A percentile compares a stretch with the other conserved stretches of the same genome.
Evolutionary conservation across 306 rosid genomes (phyloP).

Genomic region (Albizia julibrissin): DNA sequence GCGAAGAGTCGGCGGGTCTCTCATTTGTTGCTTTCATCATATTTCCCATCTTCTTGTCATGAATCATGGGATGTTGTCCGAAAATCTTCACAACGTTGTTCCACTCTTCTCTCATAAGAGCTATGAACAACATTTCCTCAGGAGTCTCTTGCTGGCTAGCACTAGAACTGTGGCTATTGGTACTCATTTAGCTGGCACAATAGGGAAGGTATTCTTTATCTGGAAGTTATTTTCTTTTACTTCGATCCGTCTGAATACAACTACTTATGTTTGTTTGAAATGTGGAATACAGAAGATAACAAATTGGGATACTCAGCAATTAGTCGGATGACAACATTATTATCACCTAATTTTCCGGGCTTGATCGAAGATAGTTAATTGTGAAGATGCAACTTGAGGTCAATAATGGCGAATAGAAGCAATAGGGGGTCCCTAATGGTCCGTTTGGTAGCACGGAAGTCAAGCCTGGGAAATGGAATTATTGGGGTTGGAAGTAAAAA

Average conservation of each 20-base stretch:
- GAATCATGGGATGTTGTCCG: neutral
- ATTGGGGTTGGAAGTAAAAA: too few relatives aligned
- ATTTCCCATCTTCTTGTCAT: neutral
- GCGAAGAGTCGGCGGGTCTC: neutral
- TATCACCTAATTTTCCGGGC: neutral
- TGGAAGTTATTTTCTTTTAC: neutral
- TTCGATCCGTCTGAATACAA: neutral
- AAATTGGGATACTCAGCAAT: neutral
- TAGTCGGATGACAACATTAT: neutral
- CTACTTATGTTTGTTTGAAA: neutral
- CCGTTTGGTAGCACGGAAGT: too few relatives aligned
- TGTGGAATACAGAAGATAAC: neutral
- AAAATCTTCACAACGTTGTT: neutral
- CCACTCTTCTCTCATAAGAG: neutral
- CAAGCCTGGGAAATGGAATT: too few relatives aligned
- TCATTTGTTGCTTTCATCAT: neutral
- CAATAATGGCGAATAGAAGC: neutral
- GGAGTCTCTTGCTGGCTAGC: neutral
- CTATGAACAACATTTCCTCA: neutral
- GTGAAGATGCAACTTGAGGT: neutral
- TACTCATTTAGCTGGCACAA: neutral
- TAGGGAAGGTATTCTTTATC: neutral
- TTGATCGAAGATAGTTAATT: neutral
- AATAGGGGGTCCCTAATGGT: neutral
- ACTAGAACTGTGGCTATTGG: neutral